Conservation (phyloP, 805 yeast species). For the Suhomyces vadensis region DNA sequence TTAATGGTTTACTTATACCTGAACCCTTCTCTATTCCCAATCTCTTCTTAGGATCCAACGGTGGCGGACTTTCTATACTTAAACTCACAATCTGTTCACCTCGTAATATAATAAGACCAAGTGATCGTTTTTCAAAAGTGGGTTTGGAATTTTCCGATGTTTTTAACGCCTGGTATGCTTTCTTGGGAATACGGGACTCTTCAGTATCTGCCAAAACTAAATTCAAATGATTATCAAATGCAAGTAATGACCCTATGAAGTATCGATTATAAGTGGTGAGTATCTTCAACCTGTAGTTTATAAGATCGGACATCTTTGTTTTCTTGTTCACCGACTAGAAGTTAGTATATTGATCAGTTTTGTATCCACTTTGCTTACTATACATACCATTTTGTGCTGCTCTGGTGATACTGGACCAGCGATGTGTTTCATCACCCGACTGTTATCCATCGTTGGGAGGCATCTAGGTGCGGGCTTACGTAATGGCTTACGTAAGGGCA, state of each 20-base stretch:
- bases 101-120: slow-evolving; percentile 81
- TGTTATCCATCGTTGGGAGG: too few relatives aligned
- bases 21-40: slow-evolving; percentile 24
- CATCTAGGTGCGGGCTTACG: not conserved
- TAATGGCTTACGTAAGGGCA: not conserved
- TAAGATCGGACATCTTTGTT: slow-evolving; percentile 59
- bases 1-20: slow-evolving; percentile 34
- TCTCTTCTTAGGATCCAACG: slow-evolving; percentile 42
- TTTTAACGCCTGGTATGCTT: slow-evolving; percentile 44
- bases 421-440: too few relatives aligned
- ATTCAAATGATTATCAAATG: slow-evolving; percentile 90
- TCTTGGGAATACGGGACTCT: slow-evolving; percentile 75
- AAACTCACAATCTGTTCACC: slow-evolving; percentile 85
- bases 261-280: slow-evolving; percentile 76
- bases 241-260: slow-evolving; percentile 75
- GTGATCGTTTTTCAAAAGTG: slow-evolving; percentile 66
- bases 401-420: not conserved
- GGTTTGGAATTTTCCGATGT: slow-evolving; percentile 17
- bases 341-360: too few relatives aligned
- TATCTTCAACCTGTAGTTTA: slow-evolving; percentile 72
- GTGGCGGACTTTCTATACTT: slow-evolving; percentile 64
- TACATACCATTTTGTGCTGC: slow-evolving; percentile 1
- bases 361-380: not conserved
- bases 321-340: slow-evolving; percentile 20
- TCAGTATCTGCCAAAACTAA: slow-evolving; percentile 81